phyloP scores from a whole-genome alignment of 345 rosid species.

The Brassica incana region DNA sequence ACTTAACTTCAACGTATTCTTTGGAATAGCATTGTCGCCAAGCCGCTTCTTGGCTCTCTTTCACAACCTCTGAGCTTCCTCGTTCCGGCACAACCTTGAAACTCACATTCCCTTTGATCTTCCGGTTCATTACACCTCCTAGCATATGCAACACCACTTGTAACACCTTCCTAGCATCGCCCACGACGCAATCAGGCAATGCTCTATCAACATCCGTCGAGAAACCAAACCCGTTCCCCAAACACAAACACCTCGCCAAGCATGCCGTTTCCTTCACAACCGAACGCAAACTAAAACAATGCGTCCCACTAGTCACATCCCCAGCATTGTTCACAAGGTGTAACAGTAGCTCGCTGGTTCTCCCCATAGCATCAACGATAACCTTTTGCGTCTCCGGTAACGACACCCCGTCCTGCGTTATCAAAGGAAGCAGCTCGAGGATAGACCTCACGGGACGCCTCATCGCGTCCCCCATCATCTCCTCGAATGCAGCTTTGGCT shows the following conservation, averaged over 20 bases:
- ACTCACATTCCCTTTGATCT: conserved; percentile 47
- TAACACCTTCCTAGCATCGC: conserved; percentile 73
- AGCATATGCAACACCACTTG: conserved; percentile 89
- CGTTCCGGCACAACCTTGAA: conserved; percentile 49
- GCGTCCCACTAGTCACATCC: conserved; percentile 60
- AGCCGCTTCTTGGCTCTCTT: conserved; percentile 51
- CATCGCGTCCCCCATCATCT: conserved; percentile 85
- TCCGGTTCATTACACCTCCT: conserved; percentile 52
- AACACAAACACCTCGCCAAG: conserved; percentile 74
- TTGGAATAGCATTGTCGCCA: conserved; percentile 62
- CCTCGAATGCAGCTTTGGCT: conserved; percentile 72
- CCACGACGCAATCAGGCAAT: conserved; percentile 68
- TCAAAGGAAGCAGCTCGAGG: conserved; percentile 64
- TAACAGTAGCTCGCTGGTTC: conserved; percentile 62
- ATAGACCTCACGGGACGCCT: conserved; percentile 79
- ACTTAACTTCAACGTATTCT: conserved; percentile 57
- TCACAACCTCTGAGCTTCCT: conserved; percentile 46
- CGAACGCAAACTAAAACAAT: conserved; percentile 51
- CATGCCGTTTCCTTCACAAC: conserved; percentile 74
- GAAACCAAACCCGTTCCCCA: conserved; percentile 66
- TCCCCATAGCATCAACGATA: conserved; percentile 70
- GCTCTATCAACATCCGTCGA: conserved; percentile 65
- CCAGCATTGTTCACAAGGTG: conserved; percentile 71
- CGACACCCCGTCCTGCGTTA: conserved; percentile 55
- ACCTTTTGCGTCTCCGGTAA: conserved; percentile 52